Conservation (phyloP, 257 asterid genomes). For the Cynanchum wilfordii region DNA sequence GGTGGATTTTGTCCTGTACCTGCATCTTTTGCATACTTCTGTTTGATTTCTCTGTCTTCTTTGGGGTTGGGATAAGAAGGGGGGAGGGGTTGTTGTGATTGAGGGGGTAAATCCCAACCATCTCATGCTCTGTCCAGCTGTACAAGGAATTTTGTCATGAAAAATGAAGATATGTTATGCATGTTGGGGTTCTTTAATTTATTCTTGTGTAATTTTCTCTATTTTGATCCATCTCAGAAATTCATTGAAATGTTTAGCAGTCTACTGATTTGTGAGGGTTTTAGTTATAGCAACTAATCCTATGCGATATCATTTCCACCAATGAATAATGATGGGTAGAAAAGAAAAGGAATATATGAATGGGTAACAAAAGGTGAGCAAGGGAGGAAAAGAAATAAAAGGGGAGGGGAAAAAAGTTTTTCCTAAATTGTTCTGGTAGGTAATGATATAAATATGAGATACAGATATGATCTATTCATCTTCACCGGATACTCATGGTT, state of each 20-base stretch:
- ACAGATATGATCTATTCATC: background rate
- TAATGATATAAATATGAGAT: background rate
- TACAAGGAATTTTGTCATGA: background rate
- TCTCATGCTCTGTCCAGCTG: background rate
- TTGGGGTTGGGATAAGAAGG: background rate
- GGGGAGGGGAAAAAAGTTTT: background rate
- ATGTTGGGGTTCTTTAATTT: background rate
- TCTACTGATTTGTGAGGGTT: background rate
- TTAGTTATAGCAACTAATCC: background rate
- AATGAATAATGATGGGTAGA: background rate
- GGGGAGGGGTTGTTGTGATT: background rate
- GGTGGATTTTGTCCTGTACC: slow-evolving; percentile 32
- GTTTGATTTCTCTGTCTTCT: background rate
- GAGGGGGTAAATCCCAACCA: background rate
- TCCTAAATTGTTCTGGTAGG: background rate
- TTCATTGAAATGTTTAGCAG: background rate
- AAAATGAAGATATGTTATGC: background rate
- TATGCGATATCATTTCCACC: background rate
- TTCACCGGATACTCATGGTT: background rate
- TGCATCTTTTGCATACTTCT: background rate
- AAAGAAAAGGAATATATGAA: background rate
- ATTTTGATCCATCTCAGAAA: background rate
- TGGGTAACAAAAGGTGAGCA: background rate
- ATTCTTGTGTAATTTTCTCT: background rate
- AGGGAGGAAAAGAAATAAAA: no score